Conservation (phyloP, 1,284 basidiomycete genomes). For the Fomitopsis palustris region DNA sequence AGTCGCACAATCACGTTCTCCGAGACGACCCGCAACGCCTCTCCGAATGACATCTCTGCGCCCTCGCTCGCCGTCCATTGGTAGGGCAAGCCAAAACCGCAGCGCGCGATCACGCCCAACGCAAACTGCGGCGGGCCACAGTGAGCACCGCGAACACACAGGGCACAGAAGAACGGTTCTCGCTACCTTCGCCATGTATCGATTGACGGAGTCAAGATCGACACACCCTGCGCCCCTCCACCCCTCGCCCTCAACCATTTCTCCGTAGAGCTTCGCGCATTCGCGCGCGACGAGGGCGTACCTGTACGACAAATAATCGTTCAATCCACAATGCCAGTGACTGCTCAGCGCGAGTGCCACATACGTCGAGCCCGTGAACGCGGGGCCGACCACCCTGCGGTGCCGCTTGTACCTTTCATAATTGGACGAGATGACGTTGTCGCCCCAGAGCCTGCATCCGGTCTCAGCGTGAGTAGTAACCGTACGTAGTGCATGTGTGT, state of each 20-base stretch:
- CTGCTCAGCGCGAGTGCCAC: background rate
- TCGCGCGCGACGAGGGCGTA: constrained; percentile 4
- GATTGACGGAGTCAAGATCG: background rate
- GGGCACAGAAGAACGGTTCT: too few relatives aligned
- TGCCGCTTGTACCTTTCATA: constrained; percentile 8
- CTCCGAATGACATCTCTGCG: constrained; percentile 7
- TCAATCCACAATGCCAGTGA: background rate
- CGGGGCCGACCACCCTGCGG: constrained; percentile 9
- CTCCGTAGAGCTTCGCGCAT: constrained; percentile 2
- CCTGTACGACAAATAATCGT: background rate
- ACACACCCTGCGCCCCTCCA: background rate
- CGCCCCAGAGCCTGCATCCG: constrained; percentile 6
- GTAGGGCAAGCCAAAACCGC: constrained; percentile 7
- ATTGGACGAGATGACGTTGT: constrained; percentile 7
- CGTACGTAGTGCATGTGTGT: background rate
- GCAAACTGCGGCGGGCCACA: constrained; percentile 3
- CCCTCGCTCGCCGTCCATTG: background rate
- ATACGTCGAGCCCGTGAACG: constrained; percentile 5
- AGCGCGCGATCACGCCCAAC: constrained; percentile 2
- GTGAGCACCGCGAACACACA: too few relatives aligned
- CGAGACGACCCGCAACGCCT: constrained; percentile 4
- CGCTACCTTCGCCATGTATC: too few relatives aligned
- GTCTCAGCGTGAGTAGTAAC: background rate
- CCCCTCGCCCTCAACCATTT: constrained; percentile 6
- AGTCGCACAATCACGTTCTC: constrained; percentile 1